A percentile compares a stretch with the other conserved stretches of the same genome.
Evolutionary conservation across 2,329 filamentous ascomycete genomes (phyloP).

Genomic region (Colletotrichum lini): DNA sequence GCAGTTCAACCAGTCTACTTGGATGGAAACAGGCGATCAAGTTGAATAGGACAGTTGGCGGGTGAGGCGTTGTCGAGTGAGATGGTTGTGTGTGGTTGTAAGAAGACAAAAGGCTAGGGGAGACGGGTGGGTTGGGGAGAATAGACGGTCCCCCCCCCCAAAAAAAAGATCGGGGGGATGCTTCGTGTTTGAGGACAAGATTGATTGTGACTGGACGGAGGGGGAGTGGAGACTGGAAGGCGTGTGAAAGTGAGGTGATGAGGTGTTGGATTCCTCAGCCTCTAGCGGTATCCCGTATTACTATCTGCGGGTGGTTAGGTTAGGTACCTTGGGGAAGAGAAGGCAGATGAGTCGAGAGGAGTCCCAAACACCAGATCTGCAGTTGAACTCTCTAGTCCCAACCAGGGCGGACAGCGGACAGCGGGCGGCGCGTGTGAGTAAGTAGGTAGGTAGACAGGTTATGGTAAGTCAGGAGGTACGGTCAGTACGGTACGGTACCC

Average conservation of each 20-base stretch:
- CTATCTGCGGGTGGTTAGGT: slow-evolving; percentile 19
- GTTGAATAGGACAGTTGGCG: not conserved
- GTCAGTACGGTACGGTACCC: not conserved
- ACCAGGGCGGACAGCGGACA: slow-evolving; percentile 3
- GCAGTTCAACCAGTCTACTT: slow-evolving; percentile 16
- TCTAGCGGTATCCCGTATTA: slow-evolving; percentile 17
- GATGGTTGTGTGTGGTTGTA: slow-evolving; percentile 23
- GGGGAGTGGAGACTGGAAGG: slow-evolving; percentile 23
- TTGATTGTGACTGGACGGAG: slow-evolving; percentile 23
- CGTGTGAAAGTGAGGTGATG: slow-evolving; percentile 1
- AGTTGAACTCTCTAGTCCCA: slow-evolving; percentile 20
- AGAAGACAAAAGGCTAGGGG: slow-evolving; percentile 31
- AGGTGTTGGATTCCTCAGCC: slow-evolving; percentile 13
- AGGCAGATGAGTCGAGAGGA: slow-evolving; percentile 20
- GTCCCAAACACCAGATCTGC: slow-evolving; percentile 16
- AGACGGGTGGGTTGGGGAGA: slow-evolving; percentile 1
- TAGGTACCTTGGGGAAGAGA: not conserved
- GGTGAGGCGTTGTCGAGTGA: slow-evolving; percentile 17
- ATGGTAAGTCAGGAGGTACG: not conserved
- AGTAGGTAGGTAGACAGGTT: too few relatives aligned
- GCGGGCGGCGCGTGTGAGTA: not conserved
- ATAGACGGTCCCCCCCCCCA: slow-evolving; percentile 5
- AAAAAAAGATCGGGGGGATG: slow-evolving; percentile 18
- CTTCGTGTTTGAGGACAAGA: slow-evolving; percentile 42
- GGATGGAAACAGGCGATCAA: slow-evolving; percentile 3